Evolutionary conservation across 805 yeast species (phyloP).

Genomic region (Pichia rugopelliculosa): DNA sequence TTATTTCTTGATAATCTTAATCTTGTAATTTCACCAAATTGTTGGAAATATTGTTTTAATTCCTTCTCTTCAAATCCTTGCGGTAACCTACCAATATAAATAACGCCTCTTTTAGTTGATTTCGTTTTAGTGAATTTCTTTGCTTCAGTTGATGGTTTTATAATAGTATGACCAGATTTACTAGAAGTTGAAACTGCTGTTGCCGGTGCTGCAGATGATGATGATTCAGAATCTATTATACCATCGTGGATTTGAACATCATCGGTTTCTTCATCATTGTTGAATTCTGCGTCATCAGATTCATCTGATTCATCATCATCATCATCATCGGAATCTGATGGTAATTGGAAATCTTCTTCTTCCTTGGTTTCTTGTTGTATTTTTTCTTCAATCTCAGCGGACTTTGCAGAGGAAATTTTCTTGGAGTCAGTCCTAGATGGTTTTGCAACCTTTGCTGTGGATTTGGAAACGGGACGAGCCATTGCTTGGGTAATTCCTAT

Average conservation of each 20-base stretch:
- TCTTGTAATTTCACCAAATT: conserved; percentile 80
- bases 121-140: conserved; percentile 3
- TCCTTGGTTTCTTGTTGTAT: background rate
- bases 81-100: conserved; percentile 90
- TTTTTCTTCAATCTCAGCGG: background rate
- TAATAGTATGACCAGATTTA: conserved; percentile 20
- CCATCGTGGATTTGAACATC: conserved; percentile 3
- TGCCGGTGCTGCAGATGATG: conserved; percentile 7
- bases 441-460: background rate
- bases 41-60: conserved; percentile 72
- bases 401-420: background rate
- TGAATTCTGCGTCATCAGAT: background rate
- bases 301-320: background rate
- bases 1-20: conserved; percentile 82
- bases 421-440: background rate
- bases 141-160: conserved; percentile 8
- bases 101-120: conserved; percentile 48
- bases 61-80: conserved; percentile 84
- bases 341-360: conserved; percentile 1
- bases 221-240: background rate
- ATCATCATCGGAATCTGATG: background rate
- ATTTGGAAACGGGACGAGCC: background rate
- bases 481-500: too few species aligned
- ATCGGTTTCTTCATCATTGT: background rate
- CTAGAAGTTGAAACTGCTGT: conserved; percentile 3